Evolutionary conservation across 495 filamentous ascomycete species (phyloP).

Genomic region (Aspergillus biplanus): DNA sequence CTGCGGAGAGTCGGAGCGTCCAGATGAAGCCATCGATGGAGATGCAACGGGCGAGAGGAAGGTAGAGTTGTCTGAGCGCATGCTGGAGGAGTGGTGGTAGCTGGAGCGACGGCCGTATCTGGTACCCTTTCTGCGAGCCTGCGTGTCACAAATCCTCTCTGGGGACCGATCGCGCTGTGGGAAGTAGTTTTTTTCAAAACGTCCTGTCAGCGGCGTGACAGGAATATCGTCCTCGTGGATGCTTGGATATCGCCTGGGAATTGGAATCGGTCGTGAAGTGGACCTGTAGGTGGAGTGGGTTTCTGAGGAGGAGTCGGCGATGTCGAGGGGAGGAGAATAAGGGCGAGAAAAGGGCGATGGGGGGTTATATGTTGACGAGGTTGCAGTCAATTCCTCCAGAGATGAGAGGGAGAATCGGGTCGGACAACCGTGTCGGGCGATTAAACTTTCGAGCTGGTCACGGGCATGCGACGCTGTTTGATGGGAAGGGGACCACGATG

Average conservation of each 20-base stretch:
- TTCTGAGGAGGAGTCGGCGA: constrained; percentile 33
- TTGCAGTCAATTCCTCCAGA: constrained; percentile 72
- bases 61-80: constrained; percentile 44
- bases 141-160: constrained; percentile 27
- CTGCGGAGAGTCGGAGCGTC: constrained; percentile 42
- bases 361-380: constrained; percentile 62
- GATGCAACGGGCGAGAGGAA: constrained; percentile 43
- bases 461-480: constrained; percentile 69
- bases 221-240: constrained; percentile 43
- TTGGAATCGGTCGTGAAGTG: constrained; percentile 46
- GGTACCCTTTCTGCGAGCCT: constrained; percentile 15
- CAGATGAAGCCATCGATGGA: constrained; percentile 42
- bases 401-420: constrained; percentile 72
- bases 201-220: constrained; percentile 49
- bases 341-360: constrained; percentile 34
- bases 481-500: constrained; percentile 41
- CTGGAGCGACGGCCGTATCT: constrained; percentile 25
- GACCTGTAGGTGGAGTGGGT: constrained; percentile 33
- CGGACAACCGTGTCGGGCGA: constrained; percentile 50
- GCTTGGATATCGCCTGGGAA: constrained; percentile 35
- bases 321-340: constrained; percentile 23
- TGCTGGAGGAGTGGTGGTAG: constrained; percentile 34
- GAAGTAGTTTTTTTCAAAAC: constrained; percentile 46
- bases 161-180: constrained; percentile 38
- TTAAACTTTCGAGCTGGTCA: constrained; percentile 71